These are phyloP conservation scores for Candida endomychidarum DNA, from an alignment of 805 yeast genomes.

Conservation along the genomic window DNA sequence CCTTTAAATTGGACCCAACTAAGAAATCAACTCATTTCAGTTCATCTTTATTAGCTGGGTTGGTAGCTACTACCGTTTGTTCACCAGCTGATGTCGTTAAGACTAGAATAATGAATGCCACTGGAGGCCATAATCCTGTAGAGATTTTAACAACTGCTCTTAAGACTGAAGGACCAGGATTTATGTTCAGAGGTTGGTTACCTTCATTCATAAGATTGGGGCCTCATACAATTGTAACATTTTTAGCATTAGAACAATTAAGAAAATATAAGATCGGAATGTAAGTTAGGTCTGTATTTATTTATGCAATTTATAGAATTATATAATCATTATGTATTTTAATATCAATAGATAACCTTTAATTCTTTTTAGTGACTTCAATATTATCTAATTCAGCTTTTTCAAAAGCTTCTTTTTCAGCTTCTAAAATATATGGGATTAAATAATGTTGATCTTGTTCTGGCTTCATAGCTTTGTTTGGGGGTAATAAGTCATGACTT, in stretches of 20 bases:
- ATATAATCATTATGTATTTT: slow-evolving; percentile 4
- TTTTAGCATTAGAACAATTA: slow-evolving; percentile 65
- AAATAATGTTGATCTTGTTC: slow-evolving; percentile 83
- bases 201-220: slow-evolving; percentile 86
- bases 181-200: slow-evolving; percentile 89
- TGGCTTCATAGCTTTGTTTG: slow-evolving; percentile 70
- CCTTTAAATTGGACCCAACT: slow-evolving; percentile 52
- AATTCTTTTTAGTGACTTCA: slow-evolving; percentile 28
- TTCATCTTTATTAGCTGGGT: slow-evolving; percentile 78
- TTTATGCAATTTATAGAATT: slow-evolving; percentile 12
- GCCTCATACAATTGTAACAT: slow-evolving; percentile 74
- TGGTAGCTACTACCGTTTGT: slow-evolving; percentile 88
- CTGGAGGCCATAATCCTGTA: slow-evolving; percentile 46
- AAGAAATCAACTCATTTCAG: slow-evolving; percentile 72
- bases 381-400: slow-evolving; percentile 86
- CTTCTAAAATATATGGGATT: slow-evolving; percentile 87
- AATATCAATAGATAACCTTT: neutral
- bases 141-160: slow-evolving; percentile 55
- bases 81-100: slow-evolving; percentile 92
- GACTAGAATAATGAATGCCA: slow-evolving; percentile 80
- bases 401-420: slow-evolving; percentile 89
- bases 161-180: slow-evolving; percentile 67
- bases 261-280: slow-evolving; percentile 54
- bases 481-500: slow-evolving; percentile 82
- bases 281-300: slow-evolving; percentile 20